Percentiles rank a stretch among this genome's conserved stretches.
Evolutionary conservation across 169 alveolate species (phyloP).

Genomic region (Besnoitia besnoiti): DNA sequence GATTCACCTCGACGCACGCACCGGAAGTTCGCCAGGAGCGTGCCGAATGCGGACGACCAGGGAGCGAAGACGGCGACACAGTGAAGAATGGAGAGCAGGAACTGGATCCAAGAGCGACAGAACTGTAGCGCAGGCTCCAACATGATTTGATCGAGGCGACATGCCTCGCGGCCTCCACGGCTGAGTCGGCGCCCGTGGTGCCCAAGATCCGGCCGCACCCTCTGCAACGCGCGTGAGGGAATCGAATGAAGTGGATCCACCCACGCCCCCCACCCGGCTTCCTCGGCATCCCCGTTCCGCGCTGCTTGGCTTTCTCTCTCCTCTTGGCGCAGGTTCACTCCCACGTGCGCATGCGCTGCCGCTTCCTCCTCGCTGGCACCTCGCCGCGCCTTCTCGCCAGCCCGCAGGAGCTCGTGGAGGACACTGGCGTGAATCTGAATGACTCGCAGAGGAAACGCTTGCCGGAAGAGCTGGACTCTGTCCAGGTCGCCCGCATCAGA

Average conservation of each 20-base stretch:
- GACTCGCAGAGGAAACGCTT: neutral
- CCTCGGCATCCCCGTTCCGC: neutral
- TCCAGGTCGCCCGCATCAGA: neutral
- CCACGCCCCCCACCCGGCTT: no score
- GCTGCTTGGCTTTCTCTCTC: no score
- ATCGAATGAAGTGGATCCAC: no score
- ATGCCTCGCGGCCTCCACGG: neutral
- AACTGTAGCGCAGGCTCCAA: conserved; percentile 61
- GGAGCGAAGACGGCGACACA: conserved; percentile 67
- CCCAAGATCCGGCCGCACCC: no score
- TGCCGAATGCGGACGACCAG: conserved; percentile 48
- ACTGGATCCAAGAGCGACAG: conserved; percentile 48
- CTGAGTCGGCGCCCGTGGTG: neutral
- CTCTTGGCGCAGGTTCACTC: no score
- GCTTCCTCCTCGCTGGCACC: neutral
- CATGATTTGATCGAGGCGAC: neutral
- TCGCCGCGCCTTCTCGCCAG: neutral
- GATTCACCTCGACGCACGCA: neutral
- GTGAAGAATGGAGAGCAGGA: conserved; percentile 56
- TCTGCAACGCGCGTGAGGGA: no score
- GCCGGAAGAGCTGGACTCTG: neutral
- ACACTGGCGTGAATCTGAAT: neutral
- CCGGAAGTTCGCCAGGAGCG: conserved; percentile 58
- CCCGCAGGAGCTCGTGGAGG: neutral
- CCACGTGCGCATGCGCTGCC: neutral